Evolutionary conservation across 2,329 filamentous ascomycete species (phyloP), one percentile per base, ranked within the genome.

Genomic region (Colletotrichum siamense): DNA sequence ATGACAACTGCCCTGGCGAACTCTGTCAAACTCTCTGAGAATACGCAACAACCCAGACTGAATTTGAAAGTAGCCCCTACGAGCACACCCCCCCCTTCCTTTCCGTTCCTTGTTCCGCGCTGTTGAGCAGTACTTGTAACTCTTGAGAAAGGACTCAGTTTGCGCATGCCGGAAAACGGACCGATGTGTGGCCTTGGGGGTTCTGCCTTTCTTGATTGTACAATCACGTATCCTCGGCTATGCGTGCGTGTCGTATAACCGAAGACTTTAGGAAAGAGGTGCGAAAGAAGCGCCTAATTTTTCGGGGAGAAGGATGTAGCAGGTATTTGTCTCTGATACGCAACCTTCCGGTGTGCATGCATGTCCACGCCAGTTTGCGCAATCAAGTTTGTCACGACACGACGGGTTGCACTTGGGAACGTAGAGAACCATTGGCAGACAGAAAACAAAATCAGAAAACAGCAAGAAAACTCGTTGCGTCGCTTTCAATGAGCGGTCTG

Each of bases 1-100:
- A 59, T 73, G 64, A 69, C 70, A 76, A 76, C 64, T 69, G 69
- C 52, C 63, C 70, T 18, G 57, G 61, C 64, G 63, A 76, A 76
- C 70, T 73, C 73, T 65, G 62, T n/a, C 26, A 49, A 68, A 61
- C 18, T 52, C 22, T 22, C 15, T 22, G 28, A 26, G 30, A n/a
- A 39, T 22, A 39, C n/a, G 61, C 32, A 64, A 36, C 18, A 64
- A 64, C 18, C n/a, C 30, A 30, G 18, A 13, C 10, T 16, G 59
- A 62, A 15, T 30, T 62, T 32, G 28, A 18, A 30, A 34, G 28
- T 44, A 18, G 55, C 18, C 15, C 18, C 36, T 66, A 66, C 36
- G 22, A 30, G 24, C 36, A 66, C 63, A 6, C 62, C 62, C 32
- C 28, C 28, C 62, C 34, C 34, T 28, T 26, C 18, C 16, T 32